Conservation (phyloP, 169 alveolate genomes). For the Eimeria maxima region DNA sequence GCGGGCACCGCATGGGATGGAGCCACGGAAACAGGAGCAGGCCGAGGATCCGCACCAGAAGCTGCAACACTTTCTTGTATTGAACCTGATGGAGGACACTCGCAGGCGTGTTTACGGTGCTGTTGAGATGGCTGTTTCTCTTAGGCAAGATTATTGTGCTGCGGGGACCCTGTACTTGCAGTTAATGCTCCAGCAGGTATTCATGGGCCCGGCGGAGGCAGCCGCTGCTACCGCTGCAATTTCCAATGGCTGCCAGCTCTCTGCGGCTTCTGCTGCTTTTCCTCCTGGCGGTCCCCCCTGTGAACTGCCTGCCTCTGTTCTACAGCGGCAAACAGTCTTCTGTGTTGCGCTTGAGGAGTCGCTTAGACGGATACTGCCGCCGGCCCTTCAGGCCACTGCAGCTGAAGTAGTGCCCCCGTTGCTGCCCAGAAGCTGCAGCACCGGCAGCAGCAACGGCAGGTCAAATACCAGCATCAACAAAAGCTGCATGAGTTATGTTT, state of each 20-base stretch:
- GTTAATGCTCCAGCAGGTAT: conserved; percentile 56
- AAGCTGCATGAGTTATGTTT: not conserved
- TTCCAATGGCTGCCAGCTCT: not conserved
- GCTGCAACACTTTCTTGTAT: not conserved
- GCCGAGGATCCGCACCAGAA: not conserved
- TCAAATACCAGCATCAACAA: not conserved
- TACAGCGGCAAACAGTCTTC: conserved; percentile 5
- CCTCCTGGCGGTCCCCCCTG: not conserved
- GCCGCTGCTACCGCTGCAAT: not conserved
- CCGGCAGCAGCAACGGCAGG: not conserved
- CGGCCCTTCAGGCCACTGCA: conserved; percentile 2
- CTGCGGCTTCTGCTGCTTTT: conserved; percentile 14
- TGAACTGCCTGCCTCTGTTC: not conserved
- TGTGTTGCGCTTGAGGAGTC: conserved; percentile 29
- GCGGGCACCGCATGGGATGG: not conserved
- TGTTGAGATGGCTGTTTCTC: not conserved
- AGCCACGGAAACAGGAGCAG: not conserved
- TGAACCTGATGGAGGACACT: not conserved
- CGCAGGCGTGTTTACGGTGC: conserved; percentile 4
- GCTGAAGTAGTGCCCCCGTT: not conserved
- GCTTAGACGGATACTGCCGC: not conserved
- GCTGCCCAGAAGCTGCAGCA: not conserved
- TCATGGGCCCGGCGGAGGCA: not conserved
- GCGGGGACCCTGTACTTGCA: conserved; percentile 38
- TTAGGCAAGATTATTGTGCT: conserved; percentile 42